Evolutionary conservation across 768 basidiomycete species (phyloP).

Genomic region (Sporobolomyces roseus): DNA sequence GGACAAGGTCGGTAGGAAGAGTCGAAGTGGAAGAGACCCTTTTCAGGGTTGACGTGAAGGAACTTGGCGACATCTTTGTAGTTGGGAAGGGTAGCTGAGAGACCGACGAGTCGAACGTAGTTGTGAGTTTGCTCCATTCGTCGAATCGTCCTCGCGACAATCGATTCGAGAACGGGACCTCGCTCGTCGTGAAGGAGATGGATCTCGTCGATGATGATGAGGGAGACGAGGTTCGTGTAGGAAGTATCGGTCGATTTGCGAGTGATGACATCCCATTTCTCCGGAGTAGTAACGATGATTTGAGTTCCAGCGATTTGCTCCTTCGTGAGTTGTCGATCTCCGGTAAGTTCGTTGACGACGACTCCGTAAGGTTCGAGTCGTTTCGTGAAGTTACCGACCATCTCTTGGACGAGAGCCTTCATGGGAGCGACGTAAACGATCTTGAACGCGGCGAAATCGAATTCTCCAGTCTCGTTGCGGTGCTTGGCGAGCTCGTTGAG

Average conservation of each 20-base stretch:
- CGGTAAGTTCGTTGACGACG: constrained; percentile 90
- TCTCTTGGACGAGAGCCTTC: constrained; percentile 98
- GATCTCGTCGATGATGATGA: constrained; percentile 98
- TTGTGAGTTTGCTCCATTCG: constrained; percentile 91
- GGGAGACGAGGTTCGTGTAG: constrained; percentile 91
- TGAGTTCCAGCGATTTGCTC: constrained; percentile 94
- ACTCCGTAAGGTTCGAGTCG: constrained; percentile 70
- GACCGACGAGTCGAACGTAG: constrained; percentile 86
- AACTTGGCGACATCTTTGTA: constrained; percentile 97
- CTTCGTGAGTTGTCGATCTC: constrained; percentile 97
- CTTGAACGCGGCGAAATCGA: constrained; percentile 88
- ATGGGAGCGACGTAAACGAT: constrained; percentile 97
- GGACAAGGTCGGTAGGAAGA: constrained; percentile 88
- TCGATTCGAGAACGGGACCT: constrained; percentile 88
- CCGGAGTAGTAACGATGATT: constrained; percentile 96
- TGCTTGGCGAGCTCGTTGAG: constrained; percentile 84
- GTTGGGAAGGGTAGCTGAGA: constrained; percentile 97
- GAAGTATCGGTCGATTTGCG: constrained; percentile 94
- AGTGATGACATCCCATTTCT: constrained; percentile 99
- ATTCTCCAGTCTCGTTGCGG: constrained; percentile 74
- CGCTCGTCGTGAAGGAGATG: constrained; percentile 96
- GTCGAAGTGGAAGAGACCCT: constrained; percentile 96
- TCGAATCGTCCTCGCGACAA: constrained; percentile 82
- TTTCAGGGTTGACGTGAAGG: constrained; percentile 84
- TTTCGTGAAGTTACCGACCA: constrained; percentile 87